Percentiles rank a stretch among this genome's conserved stretches.
These are phyloP conservation scores for Talaromyces stipitatus DNA, from an alignment of 495 filamentous ascomycete genomes.

Conservation along the genomic window DNA sequence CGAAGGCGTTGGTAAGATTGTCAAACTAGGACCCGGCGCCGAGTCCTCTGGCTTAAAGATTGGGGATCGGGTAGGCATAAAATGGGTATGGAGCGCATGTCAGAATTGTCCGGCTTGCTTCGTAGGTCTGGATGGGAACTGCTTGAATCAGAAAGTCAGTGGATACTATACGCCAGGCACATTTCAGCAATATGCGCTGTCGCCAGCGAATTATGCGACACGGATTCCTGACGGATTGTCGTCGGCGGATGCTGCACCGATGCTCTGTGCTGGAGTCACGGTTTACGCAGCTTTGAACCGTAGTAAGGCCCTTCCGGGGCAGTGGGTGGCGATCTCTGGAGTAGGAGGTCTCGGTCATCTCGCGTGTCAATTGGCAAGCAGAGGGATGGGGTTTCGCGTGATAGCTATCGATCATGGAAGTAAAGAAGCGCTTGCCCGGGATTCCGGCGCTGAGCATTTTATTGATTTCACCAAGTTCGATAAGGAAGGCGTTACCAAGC, in stretches of 20 bases:
- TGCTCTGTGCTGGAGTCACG: conserved; percentile 54
- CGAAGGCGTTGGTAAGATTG: conserved; percentile 53
- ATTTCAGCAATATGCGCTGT: conserved; percentile 62
- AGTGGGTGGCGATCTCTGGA: conserved; percentile 46
- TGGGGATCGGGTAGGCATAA: conserved; percentile 60
- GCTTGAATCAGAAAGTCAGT: conserved; percentile 49
- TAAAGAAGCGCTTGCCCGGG: conserved; percentile 52
- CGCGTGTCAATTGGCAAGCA: conserved; percentile 49
- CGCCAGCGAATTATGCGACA: conserved; percentile 47
- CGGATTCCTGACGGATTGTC: conserved; percentile 43
- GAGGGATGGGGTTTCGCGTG: conserved; percentile 58
- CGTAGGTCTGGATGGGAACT: conserved; percentile 49
- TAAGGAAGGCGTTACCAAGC: conserved; percentile 39
- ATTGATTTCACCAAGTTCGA: conserved; percentile 56
- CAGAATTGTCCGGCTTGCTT: conserved; percentile 49
- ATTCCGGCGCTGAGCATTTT: conserved; percentile 60
- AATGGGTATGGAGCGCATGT: conserved; percentile 42
- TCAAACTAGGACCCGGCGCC: conserved; percentile 48
- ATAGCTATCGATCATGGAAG: conserved; percentile 61
- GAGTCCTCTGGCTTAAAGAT: conserved; percentile 49
- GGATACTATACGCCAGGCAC: conserved; percentile 56
- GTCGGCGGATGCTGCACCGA: conserved; percentile 39
- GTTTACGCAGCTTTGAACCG: conserved; percentile 46
- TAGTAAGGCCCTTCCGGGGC: conserved; percentile 31
- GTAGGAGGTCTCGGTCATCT: conserved; percentile 55